A percentile compares a stretch with the other conserved stretches of the same genome.
Conservation (phyloP, 108 stramenopile species). For the Pseudonitzschia multiseries region DNA sequence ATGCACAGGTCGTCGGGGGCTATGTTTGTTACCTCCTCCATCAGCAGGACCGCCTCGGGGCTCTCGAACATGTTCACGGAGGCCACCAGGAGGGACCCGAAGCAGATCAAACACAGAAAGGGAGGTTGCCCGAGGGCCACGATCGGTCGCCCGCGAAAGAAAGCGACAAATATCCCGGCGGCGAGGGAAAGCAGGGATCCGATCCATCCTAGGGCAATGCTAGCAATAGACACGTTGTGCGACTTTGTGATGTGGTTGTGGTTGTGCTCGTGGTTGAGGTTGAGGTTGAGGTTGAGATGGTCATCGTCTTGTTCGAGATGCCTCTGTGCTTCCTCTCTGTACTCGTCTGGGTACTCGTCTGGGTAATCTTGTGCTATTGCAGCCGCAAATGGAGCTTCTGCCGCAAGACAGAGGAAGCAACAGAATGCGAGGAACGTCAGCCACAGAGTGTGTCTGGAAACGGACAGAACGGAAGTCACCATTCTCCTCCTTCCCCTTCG, state of each 20-base stretch:
- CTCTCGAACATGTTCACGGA: background rate
- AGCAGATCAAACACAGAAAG: constrained; percentile 2
- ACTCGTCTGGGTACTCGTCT: too few relatives aligned
- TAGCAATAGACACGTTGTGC: background rate
- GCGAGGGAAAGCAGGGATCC: background rate
- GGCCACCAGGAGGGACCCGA: background rate
- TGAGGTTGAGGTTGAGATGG: too few relatives aligned
- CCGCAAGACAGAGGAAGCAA: background rate
- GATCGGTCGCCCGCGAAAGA: background rate
- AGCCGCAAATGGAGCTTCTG: background rate
- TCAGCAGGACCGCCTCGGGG: background rate
- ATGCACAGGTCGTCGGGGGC: background rate
- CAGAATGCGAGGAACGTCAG: too few relatives aligned
- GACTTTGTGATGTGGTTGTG: background rate
- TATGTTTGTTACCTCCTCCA: too few relatives aligned
- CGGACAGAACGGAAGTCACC: too few relatives aligned
- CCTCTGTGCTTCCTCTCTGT: too few relatives aligned
- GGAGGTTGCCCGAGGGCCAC: constrained; percentile 4
- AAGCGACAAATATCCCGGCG: background rate
- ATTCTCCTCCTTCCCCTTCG: too few relatives aligned
- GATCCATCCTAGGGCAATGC: background rate
- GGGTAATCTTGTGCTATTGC: too few relatives aligned
- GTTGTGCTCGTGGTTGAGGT: too few relatives aligned
- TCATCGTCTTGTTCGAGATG: too few relatives aligned
- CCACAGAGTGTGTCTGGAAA: too few relatives aligned